phyloP scores from a whole-genome alignment of 768 basidiomycete genomes.

The Trametes elegans region DNA sequence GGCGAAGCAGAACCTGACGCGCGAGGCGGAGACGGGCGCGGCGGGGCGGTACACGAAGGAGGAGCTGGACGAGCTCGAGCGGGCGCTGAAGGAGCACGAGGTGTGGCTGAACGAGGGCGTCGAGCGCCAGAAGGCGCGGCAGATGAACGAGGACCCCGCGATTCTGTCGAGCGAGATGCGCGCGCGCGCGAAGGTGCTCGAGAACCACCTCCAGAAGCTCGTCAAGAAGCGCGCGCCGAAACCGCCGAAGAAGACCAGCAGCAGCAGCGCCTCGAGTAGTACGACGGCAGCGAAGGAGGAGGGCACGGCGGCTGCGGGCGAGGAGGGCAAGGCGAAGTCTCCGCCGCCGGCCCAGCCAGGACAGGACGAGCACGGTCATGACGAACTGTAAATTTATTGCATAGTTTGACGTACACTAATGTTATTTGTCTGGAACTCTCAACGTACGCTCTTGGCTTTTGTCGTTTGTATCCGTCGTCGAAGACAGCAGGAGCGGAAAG shows the following conservation, averaged over 20 bases:
- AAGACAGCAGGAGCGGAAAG: too few species aligned
- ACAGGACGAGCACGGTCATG: conserved; percentile 14
- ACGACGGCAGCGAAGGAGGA: conserved; percentile 20
- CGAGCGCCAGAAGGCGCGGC: conserved; percentile 75
- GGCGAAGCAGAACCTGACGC: conserved; percentile 71
- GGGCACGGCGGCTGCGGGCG: conserved; percentile 1
- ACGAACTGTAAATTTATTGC: conserved; percentile 25
- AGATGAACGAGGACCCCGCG: conserved; percentile 80
- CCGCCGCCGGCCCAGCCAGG: not conserved
- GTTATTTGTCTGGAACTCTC: conserved; percentile 3
- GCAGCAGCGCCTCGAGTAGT: too few species aligned
- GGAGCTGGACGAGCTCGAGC: conserved; percentile 82
- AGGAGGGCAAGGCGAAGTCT: not conserved
- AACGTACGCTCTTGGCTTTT: not conserved
- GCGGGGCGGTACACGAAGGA: conserved; percentile 81
- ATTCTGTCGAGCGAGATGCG: conserved; percentile 85
- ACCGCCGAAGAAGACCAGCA: conserved; percentile 45
- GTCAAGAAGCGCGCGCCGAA: conserved; percentile 70
- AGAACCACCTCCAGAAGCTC: conserved; percentile 68
- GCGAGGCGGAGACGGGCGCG: conserved; percentile 54
- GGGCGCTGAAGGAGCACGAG: conserved; percentile 74
- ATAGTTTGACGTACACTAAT: conserved; percentile 18
- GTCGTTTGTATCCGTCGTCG: not conserved
- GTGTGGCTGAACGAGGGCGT: conserved; percentile 80
- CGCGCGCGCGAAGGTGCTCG: conserved; percentile 75